These are phyloP conservation scores for Cutaneotrichosporon cavernicola DNA, from an alignment of 1,284 basidiomycete genomes.

Conservation along the genomic window DNA sequence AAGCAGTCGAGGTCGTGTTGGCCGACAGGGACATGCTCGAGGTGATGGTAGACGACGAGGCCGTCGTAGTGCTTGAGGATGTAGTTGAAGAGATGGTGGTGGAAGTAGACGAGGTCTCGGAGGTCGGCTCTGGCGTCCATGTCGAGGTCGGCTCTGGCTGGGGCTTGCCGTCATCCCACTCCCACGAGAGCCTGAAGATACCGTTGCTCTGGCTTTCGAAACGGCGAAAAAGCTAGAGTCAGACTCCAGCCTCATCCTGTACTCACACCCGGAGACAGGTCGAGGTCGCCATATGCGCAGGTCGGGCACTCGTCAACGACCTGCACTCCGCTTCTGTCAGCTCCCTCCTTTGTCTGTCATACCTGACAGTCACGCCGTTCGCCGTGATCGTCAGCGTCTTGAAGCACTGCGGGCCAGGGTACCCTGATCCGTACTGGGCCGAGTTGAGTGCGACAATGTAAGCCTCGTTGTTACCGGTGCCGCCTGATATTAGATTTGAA, in stretches of 20 bases:
- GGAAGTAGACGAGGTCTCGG: not conserved
- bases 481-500: not conserved
- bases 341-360: constrained; percentile 38
- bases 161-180: constrained; percentile 4
- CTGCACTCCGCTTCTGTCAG: constrained; percentile 61
- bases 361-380: constrained; percentile 58
- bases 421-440: constrained; percentile 49
- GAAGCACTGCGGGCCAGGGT: constrained; percentile 65
- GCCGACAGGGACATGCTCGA: not conserved
- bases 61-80: not conserved
- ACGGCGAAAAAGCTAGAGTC: constrained; percentile 10
- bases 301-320: constrained; percentile 63
- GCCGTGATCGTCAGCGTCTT: constrained; percentile 65
- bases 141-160: not conserved
- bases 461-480: not conserved
- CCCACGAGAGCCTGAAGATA: constrained; percentile 2
- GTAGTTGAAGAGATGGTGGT: not conserved
- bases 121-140: not conserved
- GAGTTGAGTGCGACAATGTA: constrained; percentile 23
- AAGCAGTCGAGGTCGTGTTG: not conserved
- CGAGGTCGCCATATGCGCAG: constrained; percentile 62
- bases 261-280: constrained; percentile 59
- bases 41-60: not conserved
- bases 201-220: constrained; percentile 10
- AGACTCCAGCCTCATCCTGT: not conserved